Percentiles rank a stretch among this genome's conserved stretches.
Conservation (phyloP, 2,329 filamentous ascomycete genomes). For the Clonostachys sp. region DNA sequence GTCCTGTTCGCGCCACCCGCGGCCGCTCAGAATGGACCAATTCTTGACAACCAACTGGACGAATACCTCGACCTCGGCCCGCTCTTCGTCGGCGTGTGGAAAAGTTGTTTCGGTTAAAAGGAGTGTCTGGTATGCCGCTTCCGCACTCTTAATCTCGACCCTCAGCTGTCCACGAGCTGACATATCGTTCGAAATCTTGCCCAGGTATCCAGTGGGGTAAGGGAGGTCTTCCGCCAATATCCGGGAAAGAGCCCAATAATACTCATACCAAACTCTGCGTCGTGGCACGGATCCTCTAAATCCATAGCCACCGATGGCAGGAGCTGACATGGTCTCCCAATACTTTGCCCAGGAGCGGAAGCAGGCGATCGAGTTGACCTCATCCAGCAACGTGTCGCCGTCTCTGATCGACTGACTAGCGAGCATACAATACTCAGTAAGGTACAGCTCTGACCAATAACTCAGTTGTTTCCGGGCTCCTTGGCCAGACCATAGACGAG, state of each 20-base stretch:
- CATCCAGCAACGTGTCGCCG: constrained; percentile 42
- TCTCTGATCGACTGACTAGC: constrained; percentile 54
- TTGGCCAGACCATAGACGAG: constrained; percentile 42
- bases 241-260: constrained; percentile 75
- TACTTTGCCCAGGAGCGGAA: constrained; percentile 68
- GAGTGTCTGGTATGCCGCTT: constrained; percentile 73
- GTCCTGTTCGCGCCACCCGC: constrained; percentile 75
- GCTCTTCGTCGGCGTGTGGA: constrained; percentile 75
- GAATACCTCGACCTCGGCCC: constrained; percentile 77
- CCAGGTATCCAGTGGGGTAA: constrained; percentile 46
- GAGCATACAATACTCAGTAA: constrained; percentile 72
- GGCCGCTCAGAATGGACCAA: constrained; percentile 78
- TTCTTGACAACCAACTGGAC: constrained; percentile 76
- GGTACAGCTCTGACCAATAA: constrained; percentile 73
- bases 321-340: constrained; percentile 47
- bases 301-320: constrained; percentile 44
- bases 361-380: constrained; percentile 48
- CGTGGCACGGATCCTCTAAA: constrained; percentile 55
- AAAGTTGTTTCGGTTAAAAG: constrained; percentile 78
- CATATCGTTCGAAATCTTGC: constrained; percentile 35
- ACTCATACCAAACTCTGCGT: constrained; percentile 75
- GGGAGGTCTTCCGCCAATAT: constrained; percentile 64
- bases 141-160: constrained; percentile 73
- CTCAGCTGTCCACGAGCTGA: constrained; percentile 62
- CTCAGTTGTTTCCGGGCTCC: constrained; percentile 60